Evolutionary conservation across 2,329 filamentous ascomycete genomes (phyloP), one percentile per base, ranked within the genome.

Genomic region (Xylariaceae sp.): DNA sequence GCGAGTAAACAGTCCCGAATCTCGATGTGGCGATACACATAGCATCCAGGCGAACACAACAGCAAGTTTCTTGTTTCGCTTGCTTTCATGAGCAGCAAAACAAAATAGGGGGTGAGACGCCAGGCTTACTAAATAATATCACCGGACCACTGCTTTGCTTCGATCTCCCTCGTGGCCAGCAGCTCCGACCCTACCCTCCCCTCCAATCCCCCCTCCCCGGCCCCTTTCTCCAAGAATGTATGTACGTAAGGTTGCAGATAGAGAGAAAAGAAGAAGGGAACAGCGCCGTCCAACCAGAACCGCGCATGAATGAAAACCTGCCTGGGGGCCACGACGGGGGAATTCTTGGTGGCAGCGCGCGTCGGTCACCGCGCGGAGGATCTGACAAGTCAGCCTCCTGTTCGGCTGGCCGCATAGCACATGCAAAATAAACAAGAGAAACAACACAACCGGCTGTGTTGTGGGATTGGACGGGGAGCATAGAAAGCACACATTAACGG

Each of bases 381-480:
- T 68, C 64, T 68, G 66, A 69, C 66, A 67, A 66, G 64, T 67
- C 64, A 58, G 64, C 62, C 61, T 64, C 59, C 62, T 8, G 53
- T 60, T 30, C 67, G 67, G 67, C 23, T 54, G 54, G 58, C 65
- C 62, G 58, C 67, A 65, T 65, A 52, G 55, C 37, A 48, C 61
- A 56, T 30, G 51, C 48, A 53, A 52, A 49, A 49, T 17, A 30
- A 30, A 30, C 23, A 30, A 30, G 23, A 30, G 23, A 5, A 30
- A 30, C 23, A 30, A 30, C 17, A 51, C 53, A 60, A 48, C 57
- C 48, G 59, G 47, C 54, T 11, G 51, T 39, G 41, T 53, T 56
- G 23, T 55, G 23, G 41, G 56, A 51, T 53, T 55, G 48, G 45
- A 51, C 41, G 30, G 23, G 37, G 41, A 4, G 23, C 23, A 30